Evolutionary conservation across 1,284 basidiomycete species (phyloP).

Genomic region (Cryptococcus amylolentus): DNA sequence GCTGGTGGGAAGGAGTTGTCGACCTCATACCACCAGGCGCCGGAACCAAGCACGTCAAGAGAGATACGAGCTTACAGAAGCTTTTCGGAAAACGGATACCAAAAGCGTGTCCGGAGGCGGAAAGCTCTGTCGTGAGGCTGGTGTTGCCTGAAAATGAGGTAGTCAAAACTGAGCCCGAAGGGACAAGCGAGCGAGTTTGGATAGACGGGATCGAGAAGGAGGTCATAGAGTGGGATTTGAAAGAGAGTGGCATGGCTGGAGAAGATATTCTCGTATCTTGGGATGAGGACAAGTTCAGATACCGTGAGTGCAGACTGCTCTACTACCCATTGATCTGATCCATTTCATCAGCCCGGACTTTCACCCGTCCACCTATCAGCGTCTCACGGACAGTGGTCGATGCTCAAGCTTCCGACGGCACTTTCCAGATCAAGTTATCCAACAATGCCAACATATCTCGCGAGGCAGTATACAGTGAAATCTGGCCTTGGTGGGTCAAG

Average conservation of each 20-base stretch:
- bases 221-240: slow-evolving; percentile 36
- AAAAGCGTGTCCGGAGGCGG: slow-evolving; percentile 57
- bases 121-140: slow-evolving; percentile 48
- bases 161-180: slow-evolving; percentile 13
- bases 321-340: not conserved
- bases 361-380: slow-evolving; percentile 56
- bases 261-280: slow-evolving; percentile 44
- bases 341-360: slow-evolving; percentile 34
- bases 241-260: slow-evolving; percentile 14
- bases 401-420: slow-evolving; percentile 70
- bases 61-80: slow-evolving; percentile 71
- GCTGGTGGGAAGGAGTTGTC: slow-evolving; percentile 78
- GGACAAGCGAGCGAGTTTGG: slow-evolving; percentile 14
- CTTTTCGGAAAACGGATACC: slow-evolving; percentile 68
- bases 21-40: slow-evolving; percentile 63
- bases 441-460: slow-evolving; percentile 61
- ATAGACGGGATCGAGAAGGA: slow-evolving; percentile 31
- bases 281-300: slow-evolving; percentile 50
- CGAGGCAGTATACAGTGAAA: slow-evolving; percentile 75
- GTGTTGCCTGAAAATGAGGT: slow-evolving; percentile 21
- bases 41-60: slow-evolving; percentile 53
- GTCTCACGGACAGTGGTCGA: slow-evolving; percentile 71
- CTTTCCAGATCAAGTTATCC: slow-evolving; percentile 64
- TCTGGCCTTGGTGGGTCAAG: slow-evolving; percentile 88
- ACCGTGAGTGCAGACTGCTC: slow-evolving; percentile 38